Percentiles rank a stretch among this genome's conserved stretches.
phyloP scores from a whole-genome alignment of 352 stramenopile genomes.

The Pythium pyrilobum region DNA sequence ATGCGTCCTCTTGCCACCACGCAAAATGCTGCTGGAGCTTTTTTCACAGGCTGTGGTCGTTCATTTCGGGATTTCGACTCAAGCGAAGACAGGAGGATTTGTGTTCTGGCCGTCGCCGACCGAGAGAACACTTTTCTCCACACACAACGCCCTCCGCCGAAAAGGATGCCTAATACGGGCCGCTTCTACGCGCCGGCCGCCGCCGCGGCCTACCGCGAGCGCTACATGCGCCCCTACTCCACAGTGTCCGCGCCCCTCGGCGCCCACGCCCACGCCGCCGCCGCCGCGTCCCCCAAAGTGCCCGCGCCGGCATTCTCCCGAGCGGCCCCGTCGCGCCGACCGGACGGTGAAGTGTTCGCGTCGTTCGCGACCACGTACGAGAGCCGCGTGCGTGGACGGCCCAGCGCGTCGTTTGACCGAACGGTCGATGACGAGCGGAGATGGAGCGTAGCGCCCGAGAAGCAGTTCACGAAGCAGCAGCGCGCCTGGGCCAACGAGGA shows the following conservation, averaged over 20 bases:
- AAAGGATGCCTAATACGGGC: constrained; percentile 20
- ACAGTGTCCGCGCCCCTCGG: constrained; percentile 16
- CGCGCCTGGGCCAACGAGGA: constrained; percentile 1
- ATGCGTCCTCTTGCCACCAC: constrained; percentile 8
- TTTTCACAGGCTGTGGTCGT: background rate
- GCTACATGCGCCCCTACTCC: constrained; percentile 23
- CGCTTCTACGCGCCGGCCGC: constrained; percentile 13
- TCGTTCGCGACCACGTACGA: constrained; percentile 4
- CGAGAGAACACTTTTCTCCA: background rate
- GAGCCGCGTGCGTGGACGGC: constrained; percentile 4
- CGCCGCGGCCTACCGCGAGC: constrained; percentile 15
- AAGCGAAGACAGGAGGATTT: background rate
- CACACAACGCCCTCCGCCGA: background rate
- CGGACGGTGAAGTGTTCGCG: background rate
- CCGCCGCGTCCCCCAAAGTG: background rate
- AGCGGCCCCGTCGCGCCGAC: background rate
- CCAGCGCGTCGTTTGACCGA: background rate
- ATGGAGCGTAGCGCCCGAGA: background rate
- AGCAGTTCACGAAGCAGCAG: constrained; percentile 6
- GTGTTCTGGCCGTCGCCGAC: background rate
- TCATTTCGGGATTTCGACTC: constrained; percentile 22
- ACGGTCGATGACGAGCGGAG: background rate
- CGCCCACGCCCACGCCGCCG: background rate
- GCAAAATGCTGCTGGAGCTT: constrained; percentile 9
- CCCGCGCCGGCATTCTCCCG: background rate